A percentile compares a stretch with the other conserved stretches of the same genome.
phyloP scores from a whole-genome alignment of 1,284 basidiomycete species.

The Ceratobasidium sp. region DNA sequence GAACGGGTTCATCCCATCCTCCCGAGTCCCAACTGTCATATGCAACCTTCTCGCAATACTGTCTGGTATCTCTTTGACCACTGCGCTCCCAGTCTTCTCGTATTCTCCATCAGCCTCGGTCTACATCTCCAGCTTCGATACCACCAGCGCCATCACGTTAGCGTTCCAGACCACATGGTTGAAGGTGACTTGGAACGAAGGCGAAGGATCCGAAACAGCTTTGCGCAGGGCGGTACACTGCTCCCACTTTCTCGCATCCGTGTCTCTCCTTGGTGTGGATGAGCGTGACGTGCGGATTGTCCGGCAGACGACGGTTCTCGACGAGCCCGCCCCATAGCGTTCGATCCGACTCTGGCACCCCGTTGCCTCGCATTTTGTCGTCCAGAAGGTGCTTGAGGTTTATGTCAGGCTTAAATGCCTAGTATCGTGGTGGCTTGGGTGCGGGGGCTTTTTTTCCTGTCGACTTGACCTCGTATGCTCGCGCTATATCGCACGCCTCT shows the following conservation, averaged over 20 bases:
- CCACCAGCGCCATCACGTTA: slow-evolving; percentile 81
- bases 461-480: slow-evolving; percentile 63
- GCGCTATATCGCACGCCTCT: slow-evolving; percentile 69
- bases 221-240: slow-evolving; percentile 67
- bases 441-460: slow-evolving; percentile 54
- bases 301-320: slow-evolving; percentile 65
- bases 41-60: slow-evolving; percentile 73
- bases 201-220: slow-evolving; percentile 57
- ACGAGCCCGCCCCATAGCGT: slow-evolving; percentile 69
- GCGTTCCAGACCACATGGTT: slow-evolving; percentile 80
- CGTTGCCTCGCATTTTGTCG: slow-evolving; percentile 54
- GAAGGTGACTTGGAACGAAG: slow-evolving; percentile 74
- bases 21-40: slow-evolving; percentile 87
- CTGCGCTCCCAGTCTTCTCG: slow-evolving; percentile 59
- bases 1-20: slow-evolving; percentile 69
- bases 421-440: slow-evolving; percentile 70
- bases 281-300: slow-evolving; percentile 87
- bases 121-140: slow-evolving; percentile 68
- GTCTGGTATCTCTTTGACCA: slow-evolving; percentile 65
- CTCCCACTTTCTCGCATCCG: slow-evolving; percentile 70
- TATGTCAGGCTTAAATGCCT: slow-evolving; percentile 80
- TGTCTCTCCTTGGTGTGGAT: slow-evolving; percentile 77
- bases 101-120: slow-evolving; percentile 57
- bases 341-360: slow-evolving; percentile 55
- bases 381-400: slow-evolving; percentile 68